Conservation (phyloP, 1,139 yeast species). For the Hyphopichia khmerensis region DNA sequence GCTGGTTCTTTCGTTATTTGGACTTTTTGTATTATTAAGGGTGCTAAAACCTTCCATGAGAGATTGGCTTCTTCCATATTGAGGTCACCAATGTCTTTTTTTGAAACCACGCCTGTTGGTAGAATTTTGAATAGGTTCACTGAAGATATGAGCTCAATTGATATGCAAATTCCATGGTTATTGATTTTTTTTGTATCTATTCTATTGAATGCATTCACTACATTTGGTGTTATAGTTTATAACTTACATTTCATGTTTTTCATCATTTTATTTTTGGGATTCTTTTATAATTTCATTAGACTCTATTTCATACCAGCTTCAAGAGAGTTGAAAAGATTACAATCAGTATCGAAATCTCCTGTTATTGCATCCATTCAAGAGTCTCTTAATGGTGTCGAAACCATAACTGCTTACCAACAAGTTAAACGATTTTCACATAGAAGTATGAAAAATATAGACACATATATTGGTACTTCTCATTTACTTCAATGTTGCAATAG, state of each 20-base stretch:
- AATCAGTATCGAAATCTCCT: slow-evolving; percentile 23
- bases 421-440: slow-evolving; percentile 20
- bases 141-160: slow-evolving; percentile 25
- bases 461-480: slow-evolving; percentile 12
- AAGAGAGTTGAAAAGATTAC: slow-evolving; percentile 26
- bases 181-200: slow-evolving; percentile 16
- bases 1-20: slow-evolving; percentile 23
- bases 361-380: slow-evolving; percentile 28
- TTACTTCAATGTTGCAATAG: slow-evolving; percentile 18
- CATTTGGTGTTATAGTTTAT: slow-evolving; percentile 20
- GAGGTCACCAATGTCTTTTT: slow-evolving; percentile 31
- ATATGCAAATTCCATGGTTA: slow-evolving; percentile 26
- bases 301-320: slow-evolving; percentile 23
- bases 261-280: slow-evolving; percentile 16
- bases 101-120: slow-evolving; percentile 32
- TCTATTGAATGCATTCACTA: slow-evolving; percentile 13
- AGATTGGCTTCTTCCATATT: slow-evolving; percentile 25
- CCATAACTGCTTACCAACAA: slow-evolving; percentile 26
- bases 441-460: slow-evolving; percentile 15
- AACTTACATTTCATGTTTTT: slow-evolving; percentile 25
- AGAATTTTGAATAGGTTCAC: slow-evolving; percentile 30
- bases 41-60: slow-evolving; percentile 24
- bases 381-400: slow-evolving; percentile 30
- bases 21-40: slow-evolving; percentile 26
- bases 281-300: slow-evolving; percentile 23